These are phyloP conservation scores for Dalbergia cochinchinensis DNA, from an alignment of 306 rosid genomes.

Conservation along the genomic window DNA sequence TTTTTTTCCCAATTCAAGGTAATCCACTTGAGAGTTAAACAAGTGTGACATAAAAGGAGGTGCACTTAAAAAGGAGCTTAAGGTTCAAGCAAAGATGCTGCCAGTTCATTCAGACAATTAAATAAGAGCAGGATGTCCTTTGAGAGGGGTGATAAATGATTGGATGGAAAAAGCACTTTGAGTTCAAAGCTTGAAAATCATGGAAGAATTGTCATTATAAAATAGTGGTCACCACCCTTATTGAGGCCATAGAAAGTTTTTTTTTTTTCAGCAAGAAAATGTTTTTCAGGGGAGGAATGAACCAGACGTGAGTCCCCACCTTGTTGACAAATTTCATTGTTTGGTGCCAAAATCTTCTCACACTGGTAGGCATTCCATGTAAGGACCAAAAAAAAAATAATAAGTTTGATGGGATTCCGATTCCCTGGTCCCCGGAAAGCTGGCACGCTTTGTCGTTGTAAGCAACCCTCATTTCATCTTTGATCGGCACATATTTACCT, in stretches of 20 bases:
- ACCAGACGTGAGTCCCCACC: constrained; percentile 59
- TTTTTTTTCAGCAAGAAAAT: too few relatives aligned
- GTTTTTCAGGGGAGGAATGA: constrained; percentile 30
- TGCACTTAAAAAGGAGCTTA: constrained; percentile 63
- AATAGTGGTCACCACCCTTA: constrained; percentile 43
- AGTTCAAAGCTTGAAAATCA: constrained; percentile 53
- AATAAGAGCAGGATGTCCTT: constrained; percentile 65
- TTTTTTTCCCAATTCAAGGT: not conserved
- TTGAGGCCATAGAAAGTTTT: constrained; percentile 44
- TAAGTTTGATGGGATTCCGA: constrained; percentile 60
- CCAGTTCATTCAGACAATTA: constrained; percentile 78
- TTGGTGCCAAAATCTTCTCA: constrained; percentile 46
- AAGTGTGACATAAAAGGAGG: constrained; percentile 47
- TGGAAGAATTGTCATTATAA: constrained; percentile 62
- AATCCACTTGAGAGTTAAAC: not conserved
- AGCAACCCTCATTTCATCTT: constrained; percentile 53
- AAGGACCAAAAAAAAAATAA: constrained; percentile 41
- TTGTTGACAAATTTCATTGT: constrained; percentile 52
- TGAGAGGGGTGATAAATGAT: constrained; percentile 84
- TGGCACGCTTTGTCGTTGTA: constrained; percentile 82
- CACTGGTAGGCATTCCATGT: constrained; percentile 10
- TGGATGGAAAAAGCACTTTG: constrained; percentile 63
- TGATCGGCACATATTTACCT: constrained; percentile 47
- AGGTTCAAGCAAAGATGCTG: constrained; percentile 85
- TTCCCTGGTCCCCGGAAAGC: constrained; percentile 57